Base-by-base conservation (phyloP, 2,329 filamentous ascomycete species). In the Xylariaceae sp. region DNA sequence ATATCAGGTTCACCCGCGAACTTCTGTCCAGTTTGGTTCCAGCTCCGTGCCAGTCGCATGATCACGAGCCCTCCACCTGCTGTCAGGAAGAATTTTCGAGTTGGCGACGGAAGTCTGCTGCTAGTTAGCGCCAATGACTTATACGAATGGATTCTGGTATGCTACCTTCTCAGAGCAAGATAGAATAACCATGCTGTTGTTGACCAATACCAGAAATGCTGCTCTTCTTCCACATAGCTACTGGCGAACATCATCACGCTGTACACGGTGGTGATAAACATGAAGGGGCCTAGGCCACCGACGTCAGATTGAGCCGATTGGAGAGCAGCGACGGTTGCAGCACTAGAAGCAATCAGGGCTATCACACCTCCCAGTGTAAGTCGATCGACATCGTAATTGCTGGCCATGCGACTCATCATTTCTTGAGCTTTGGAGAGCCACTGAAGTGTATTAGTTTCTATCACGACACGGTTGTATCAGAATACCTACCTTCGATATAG, bases 11-110 rank as follows among this genome's bases (percentile, higher is more conserved):
- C 88, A n/a, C 92, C 92, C 1, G 94, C 88, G 62, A 90, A 92
- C 69, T 99, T 99, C 66, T 97, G 93, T 5, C 94, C 94, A 0
- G 94, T 97, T 69, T 97, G 94, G 65, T 97, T 97, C 93, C 93
- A 99, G 50, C 87, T 81, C 41, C 90, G 77, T 36, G 84, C 74
- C 2, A 96, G 62, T 34, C 92, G 82, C 48, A 89, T 80, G 7
- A 82, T 71, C 1, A 78, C 63, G 7, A 93, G 75, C 0, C 88
- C 74, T 31, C 78, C 62, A 13, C 80, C 38, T 1, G 66, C 58
- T 7, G 67, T 64, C 5, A 65, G 45, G 0, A 67, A 40, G 1
- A 65, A 64, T 10, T 61, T 62, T 5, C 56, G 59, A 28, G 67
- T 72, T 7, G 54, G 31, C 22, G 51, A 62, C 22, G 58, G 54